phyloP scores from a whole-genome alignment of 2,329 filamentous ascomycete genomes.

The Didymosphaeria variabile region DNA sequence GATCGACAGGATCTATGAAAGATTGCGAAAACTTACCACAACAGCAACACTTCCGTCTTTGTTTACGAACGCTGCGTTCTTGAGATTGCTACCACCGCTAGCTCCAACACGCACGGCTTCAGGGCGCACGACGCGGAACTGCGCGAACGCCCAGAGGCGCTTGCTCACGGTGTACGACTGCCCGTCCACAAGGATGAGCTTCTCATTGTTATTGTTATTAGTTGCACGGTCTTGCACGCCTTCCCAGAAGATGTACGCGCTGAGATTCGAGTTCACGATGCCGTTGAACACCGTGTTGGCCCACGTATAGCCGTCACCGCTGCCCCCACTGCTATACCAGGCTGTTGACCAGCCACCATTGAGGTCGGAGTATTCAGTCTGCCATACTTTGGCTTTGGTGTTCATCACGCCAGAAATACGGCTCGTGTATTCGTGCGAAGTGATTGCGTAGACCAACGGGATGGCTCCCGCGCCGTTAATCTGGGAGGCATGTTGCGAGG shows the following conservation, averaged over 20 bases:
- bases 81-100: constrained; percentile 40
- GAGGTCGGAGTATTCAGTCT: constrained; percentile 62
- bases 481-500: constrained; percentile 49
- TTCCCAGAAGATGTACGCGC: constrained; percentile 66
- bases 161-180: constrained; percentile 47
- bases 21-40: constrained; percentile 16
- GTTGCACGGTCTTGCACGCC: constrained; percentile 54
- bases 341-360: constrained; percentile 50
- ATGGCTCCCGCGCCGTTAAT: constrained; percentile 52
- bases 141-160: constrained; percentile 54
- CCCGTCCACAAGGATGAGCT: constrained; percentile 47
- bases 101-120: constrained; percentile 50
- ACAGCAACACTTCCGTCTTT: constrained; percentile 44
- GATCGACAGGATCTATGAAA: background rate
- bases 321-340: constrained; percentile 59
- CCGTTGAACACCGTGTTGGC: constrained; percentile 63
- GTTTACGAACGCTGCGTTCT: constrained; percentile 45
- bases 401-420: constrained; percentile 53
- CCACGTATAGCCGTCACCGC: constrained; percentile 65
- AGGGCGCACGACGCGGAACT: constrained; percentile 52
- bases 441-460: constrained; percentile 52
- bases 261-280: constrained; percentile 59
- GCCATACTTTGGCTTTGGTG: constrained; percentile 59
- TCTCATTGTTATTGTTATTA: constrained; percentile 47
- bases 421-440: constrained; percentile 54